phyloP scores from a whole-genome alignment of 129 eudicot genomes.

The Flaveria ramosissima region DNA sequence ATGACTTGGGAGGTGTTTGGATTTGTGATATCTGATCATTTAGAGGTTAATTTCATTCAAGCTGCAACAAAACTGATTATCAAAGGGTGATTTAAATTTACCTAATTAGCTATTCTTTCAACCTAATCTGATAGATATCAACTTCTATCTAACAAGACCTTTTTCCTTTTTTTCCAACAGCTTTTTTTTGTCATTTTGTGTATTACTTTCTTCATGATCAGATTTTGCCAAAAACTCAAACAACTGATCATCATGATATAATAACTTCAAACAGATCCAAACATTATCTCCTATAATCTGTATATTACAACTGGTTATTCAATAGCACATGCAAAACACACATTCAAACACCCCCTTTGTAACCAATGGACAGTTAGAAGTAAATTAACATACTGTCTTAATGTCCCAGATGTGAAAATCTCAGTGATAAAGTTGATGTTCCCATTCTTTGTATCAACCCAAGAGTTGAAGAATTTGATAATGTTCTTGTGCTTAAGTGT shows the following conservation, averaged over 20 bases:
- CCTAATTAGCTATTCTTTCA: neutral
- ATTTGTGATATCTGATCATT: neutral
- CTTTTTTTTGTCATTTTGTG: neutral
- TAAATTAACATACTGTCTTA: constrained; percentile 49
- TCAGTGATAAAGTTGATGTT: constrained; percentile 63
- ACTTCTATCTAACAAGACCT: neutral
- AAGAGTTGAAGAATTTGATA: constrained; percentile 64
- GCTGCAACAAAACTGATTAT: neutral
- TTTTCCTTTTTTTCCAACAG: neutral
- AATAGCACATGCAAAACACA: neutral
- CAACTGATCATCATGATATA: neutral
- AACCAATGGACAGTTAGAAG: neutral
- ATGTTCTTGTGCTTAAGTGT: constrained; percentile 55
- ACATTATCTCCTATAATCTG: too few relatives aligned
- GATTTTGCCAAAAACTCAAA: neutral
- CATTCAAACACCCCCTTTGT: neutral
- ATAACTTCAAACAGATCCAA: neutral
- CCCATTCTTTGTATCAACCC: constrained; percentile 58
- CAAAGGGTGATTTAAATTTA: neutral
- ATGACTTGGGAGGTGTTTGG: neutral
- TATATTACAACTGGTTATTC: neutral
- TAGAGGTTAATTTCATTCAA: neutral
- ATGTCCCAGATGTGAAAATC: constrained; percentile 63
- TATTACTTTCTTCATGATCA: neutral
- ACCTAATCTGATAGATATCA: neutral